phyloP scores from a whole-genome alignment of 371 early-diverging fungal genomes.

The Apophysomyces elegans region DNA sequence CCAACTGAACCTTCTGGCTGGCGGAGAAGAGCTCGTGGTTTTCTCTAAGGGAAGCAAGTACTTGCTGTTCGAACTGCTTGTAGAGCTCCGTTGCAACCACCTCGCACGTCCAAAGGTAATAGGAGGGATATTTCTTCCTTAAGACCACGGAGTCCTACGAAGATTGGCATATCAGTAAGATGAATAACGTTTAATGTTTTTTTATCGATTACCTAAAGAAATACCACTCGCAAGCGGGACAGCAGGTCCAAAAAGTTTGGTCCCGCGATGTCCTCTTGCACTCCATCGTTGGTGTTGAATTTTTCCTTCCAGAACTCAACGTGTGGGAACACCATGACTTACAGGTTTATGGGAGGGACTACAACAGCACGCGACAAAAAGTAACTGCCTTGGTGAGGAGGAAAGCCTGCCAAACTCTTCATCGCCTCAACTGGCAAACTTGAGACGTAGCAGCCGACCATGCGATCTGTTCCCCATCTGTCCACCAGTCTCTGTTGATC shows the following conservation, averaged over 20 bases:
- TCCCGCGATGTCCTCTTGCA: conserved; percentile 19
- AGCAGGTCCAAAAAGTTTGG: conserved; percentile 16
- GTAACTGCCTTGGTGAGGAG: neutral
- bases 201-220: conserved; percentile 16
- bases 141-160: conserved; percentile 14
- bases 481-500: conserved; percentile 16
- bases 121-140: conserved; percentile 12
- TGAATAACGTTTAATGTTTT: neutral
- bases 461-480: conserved; percentile 17
- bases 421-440: conserved; percentile 15
- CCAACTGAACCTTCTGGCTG: neutral
- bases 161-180: neutral
- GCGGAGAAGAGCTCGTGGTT: neutral
- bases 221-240: conserved; percentile 3
- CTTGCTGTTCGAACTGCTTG: conserved; percentile 1
- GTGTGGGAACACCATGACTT: conserved; percentile 1
- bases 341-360: neutral
- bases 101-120: conserved; percentile 11
- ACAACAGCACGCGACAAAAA: conserved; percentile 6
- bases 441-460: conserved; percentile 18
- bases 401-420: conserved; percentile 19
- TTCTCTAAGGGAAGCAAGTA: neutral
- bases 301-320: conserved; percentile 15
- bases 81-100: conserved; percentile 7
- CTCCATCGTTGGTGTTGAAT: neutral